Evolutionary conservation across 2,329 filamentous ascomycete genomes (phyloP), one percentile per base, ranked within the genome.

Genomic region (Trichoderma endophyticum): DNA sequence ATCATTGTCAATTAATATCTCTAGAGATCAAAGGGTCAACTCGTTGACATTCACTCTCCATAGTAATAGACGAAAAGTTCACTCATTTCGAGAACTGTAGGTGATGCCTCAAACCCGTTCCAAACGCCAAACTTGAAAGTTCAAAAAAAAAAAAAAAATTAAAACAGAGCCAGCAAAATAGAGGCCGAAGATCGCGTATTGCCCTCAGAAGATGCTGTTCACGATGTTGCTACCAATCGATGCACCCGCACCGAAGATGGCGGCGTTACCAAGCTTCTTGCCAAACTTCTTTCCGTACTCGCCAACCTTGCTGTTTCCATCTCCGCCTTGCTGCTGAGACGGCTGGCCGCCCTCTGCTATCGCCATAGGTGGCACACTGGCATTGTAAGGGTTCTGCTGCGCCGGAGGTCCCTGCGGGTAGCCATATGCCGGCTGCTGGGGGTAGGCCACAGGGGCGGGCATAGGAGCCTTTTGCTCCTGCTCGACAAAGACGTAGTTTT

Each of bases 241-340:
- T 63, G 95, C 95, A 82, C 95, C 95, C 62, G 95, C 95, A 81
- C 95, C 95, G 78, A 97, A 97, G 76, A 98, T 94, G 32, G 94
- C 94, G 59, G 88, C 87, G 77, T 91, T 90, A 7, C 95, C 95
- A 59, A 85, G 77, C 86, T 98, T 98, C 89, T 97, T 97, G 76
- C 95, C 95, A 82, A 98, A 93, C 84, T 98, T 98, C 90, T 97
- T 97, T 71, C 93, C 94, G 71, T 90, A 88, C 82, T 93, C 87
- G 74, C 90, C 87, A 18, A 90, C 84, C 84, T 96, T 96, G 75
- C 75, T 76, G 79, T 84, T 84, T 14, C 83, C 83, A 39, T 80
- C 77, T 21, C 82, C 39, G 68, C 60, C 60, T 24, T 48, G 83
- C 74, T 80, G 83, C 74, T 80, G 80, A 68, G 76, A 76, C 34